Evolutionary conservation across 805 yeast species (phyloP).

Genomic region (Sungouiella thailandica): DNA sequence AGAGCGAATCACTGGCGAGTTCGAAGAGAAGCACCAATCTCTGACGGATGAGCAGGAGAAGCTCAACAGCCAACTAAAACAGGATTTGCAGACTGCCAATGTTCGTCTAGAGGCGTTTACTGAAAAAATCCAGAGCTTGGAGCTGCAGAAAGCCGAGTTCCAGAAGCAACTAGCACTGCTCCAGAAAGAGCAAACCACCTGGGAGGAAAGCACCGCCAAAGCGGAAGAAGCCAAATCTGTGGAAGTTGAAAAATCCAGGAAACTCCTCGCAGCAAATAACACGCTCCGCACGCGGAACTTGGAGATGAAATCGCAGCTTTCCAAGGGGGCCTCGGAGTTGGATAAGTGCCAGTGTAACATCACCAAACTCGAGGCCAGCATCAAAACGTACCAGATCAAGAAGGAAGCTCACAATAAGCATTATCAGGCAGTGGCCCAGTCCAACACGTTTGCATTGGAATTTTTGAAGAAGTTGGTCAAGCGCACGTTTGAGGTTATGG

Average conservation of each 20-base stretch:
- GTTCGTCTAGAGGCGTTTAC: too few relatives aligned
- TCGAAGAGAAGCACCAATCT: too few relatives aligned
- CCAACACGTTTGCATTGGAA: conserved; percentile 9
- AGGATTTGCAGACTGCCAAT: too few relatives aligned
- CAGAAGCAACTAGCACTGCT: too few relatives aligned
- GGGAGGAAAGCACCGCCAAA: too few relatives aligned
- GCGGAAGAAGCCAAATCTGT: not conserved
- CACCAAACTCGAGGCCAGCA: not conserved
- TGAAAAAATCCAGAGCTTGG: too few relatives aligned
- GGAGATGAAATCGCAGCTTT: not conserved
- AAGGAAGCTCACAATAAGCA: not conserved
- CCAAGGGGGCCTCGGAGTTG: not conserved
- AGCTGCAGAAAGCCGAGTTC: too few relatives aligned
- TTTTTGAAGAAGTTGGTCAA: conserved; percentile 6
- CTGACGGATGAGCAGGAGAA: too few relatives aligned
- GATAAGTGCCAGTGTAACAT: not conserved
- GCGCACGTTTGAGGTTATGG: conserved; percentile 8
- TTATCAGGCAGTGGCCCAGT: not conserved
- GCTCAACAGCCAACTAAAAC: too few relatives aligned
- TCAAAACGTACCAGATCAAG: not conserved
- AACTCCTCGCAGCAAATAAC: not conserved
- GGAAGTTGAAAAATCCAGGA: not conserved
- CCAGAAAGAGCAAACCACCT: too few relatives aligned
- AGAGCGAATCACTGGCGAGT: too few relatives aligned
- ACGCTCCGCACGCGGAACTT: not conserved